Base-by-base conservation (phyloP, 257 asterid genomes). In the Solanum rostratum region DNA sequence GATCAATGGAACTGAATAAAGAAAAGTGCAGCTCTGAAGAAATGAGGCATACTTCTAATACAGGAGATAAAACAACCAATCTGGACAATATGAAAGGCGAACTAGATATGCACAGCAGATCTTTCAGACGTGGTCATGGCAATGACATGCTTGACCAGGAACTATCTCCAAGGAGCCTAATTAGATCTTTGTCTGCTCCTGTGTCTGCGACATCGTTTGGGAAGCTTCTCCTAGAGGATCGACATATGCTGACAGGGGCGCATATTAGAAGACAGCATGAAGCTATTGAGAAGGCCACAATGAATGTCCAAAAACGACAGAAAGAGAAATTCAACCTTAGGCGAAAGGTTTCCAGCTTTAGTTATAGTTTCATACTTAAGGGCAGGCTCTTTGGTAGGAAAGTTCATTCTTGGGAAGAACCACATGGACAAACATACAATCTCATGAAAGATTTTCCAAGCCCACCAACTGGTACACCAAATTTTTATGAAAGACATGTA, bases 101-200 rank as follows among this genome's bases (percentile, higher is more conserved):
- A 84, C 65, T 88, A 80, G 93, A 91, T 86, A 92, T 82, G 81
- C 90, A 84, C 60, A 91, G 91, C 86, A 82, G 90, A 69, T 92
- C 95, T 85, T 92, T 92, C 86, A 89, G 94, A 88, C 88, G 89
- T 78, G 95, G 91, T 55, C 87, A 89, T 63, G 92, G 87, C 84
- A 92, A 88, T 80, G 88, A 81, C 84, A 87, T 88, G 84, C 88
- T 85, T 86, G 92, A 87, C 29, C 85, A 83, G 82, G 95, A 91
- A 62, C 84, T 76, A 84, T 93, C 97, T 33, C 97, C 98, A 79
- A 88, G 93, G 91, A 91, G 91, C 87, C 97, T 97, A 60, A 79
- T 91, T 80, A 90, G 99, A 85, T 97, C 98, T 85, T 85, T 95
- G 92, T 97, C 99, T 2, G 97, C 99, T 41, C 99, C 99, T 43